These are phyloP conservation scores for Teunomyces atbi DNA, from an alignment of 805 yeast species.

Conservation along the genomic window DNA sequence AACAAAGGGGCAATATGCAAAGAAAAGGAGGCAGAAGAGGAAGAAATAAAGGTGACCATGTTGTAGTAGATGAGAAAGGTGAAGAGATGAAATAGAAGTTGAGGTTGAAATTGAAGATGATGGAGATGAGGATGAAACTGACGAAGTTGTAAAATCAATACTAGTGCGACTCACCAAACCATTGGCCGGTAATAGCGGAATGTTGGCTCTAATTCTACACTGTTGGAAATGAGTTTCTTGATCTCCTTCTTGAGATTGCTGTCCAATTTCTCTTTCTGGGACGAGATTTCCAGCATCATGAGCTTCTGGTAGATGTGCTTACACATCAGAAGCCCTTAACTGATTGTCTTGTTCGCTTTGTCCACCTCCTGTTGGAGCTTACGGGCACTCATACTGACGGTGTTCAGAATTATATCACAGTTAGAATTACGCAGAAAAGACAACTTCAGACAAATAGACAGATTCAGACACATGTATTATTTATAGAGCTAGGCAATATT, in stretches of 20 bases:
- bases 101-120: too few relatives aligned
- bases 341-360: constrained; percentile 83
- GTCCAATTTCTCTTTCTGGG: constrained; percentile 92
- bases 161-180: not conserved
- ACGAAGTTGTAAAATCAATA: not conserved
- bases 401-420: not conserved
- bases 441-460: not conserved
- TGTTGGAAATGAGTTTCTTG: constrained; percentile 56
- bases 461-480: not conserved
- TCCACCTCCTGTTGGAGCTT: constrained; percentile 75
- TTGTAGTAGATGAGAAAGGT: too few relatives aligned
- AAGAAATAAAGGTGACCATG: too few relatives aligned
- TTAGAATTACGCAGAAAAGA: not conserved
- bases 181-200: too few relatives aligned
- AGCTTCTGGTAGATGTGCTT: constrained; percentile 86
- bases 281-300: constrained; percentile 71
- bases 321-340: constrained; percentile 85
- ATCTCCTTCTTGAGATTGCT: constrained; percentile 91
- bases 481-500: too few relatives aligned
- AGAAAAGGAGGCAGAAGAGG: too few relatives aligned
- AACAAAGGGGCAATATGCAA: too few relatives aligned
- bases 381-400: constrained; percentile 36
- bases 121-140: too few relatives aligned
- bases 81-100: too few relatives aligned
- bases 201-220: too few relatives aligned